Percentiles rank a stretch among this genome's conserved stretches.
These are phyloP conservation scores for Moringa oleifera DNA, from an alignment of 345 rosid species.

Conservation along the genomic window DNA sequence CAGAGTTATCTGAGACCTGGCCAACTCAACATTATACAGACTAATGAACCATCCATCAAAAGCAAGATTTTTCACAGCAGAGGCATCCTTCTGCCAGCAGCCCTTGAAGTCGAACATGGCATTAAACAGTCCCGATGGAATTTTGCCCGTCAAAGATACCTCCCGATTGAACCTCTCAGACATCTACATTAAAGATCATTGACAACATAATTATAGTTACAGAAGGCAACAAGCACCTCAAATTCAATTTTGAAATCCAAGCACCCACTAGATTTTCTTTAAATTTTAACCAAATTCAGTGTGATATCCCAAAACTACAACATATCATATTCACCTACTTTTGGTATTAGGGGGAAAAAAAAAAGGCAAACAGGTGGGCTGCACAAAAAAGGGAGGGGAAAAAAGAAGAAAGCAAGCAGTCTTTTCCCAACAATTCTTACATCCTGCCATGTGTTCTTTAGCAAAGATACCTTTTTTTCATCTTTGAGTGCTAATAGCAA, in stretches of 20 bases:
- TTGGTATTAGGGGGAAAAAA: background rate
- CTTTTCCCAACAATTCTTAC: too few species aligned
- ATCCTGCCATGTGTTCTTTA: background rate
- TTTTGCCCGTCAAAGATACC: constrained; percentile 68
- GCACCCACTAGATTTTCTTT: background rate
- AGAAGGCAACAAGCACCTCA: constrained; percentile 2
- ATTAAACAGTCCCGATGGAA: constrained; percentile 80
- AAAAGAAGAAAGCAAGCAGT: background rate
- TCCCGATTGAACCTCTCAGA: constrained; percentile 89
- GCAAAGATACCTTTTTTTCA: background rate
- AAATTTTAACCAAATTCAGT: background rate
- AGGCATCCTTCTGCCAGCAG: constrained; percentile 86
- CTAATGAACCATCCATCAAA: constrained; percentile 92
- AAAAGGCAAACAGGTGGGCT: background rate
- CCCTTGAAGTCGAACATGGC: constrained; percentile 61
- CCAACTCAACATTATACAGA: constrained; percentile 78
- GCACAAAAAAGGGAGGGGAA: background rate
- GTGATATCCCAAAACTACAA: background rate
- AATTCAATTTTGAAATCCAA: background rate
- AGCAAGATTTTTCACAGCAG: constrained; percentile 52
- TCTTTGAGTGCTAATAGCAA: background rate
- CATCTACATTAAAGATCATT: constrained; percentile 46
- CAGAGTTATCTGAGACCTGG: constrained; percentile 52
- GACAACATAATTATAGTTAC: background rate
- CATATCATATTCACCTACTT: background rate